Evolutionary conservation across 176 grass and related monocot species (phyloP).

Genomic region (Ensete ventricosum): DNA sequence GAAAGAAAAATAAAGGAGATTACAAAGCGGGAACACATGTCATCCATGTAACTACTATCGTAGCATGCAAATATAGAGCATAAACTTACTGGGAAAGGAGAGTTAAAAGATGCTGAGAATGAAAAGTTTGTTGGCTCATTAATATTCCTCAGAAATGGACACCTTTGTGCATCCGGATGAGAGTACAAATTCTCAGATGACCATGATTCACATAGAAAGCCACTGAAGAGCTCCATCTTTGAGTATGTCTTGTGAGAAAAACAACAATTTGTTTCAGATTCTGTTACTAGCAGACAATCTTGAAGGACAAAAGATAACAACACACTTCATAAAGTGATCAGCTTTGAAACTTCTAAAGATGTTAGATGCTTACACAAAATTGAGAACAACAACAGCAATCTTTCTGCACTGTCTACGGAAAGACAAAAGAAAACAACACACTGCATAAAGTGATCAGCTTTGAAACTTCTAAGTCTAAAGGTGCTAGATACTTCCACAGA

Average conservation of each 20-base stretch:
- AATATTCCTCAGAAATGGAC: conserved; percentile 72
- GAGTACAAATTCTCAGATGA: conserved; percentile 37
- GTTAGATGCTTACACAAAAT: no score
- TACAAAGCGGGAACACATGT: no score
- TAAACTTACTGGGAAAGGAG: conserved; percentile 43
- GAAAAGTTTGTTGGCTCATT: conserved; percentile 45
- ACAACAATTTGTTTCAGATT: background rate
- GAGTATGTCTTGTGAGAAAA: conserved; percentile 5
- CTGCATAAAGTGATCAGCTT: background rate
- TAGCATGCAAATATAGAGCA: background rate
- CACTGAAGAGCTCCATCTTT: conserved; percentile 61
- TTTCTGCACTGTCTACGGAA: background rate
- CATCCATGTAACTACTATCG: background rate
- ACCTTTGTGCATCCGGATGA: conserved; percentile 45
- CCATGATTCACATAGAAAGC: conserved; percentile 35
- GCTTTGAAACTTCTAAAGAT: background rate
- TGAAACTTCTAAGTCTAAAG: background rate
- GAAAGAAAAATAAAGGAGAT: conserved; percentile 15
- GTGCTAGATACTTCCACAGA: no score
- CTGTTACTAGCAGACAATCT: background rate
- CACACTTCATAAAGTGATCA: background rate
- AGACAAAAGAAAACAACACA: background rate
- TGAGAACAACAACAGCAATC: no score
- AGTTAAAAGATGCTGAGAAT: conserved; percentile 40
- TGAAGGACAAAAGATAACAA: background rate